Evolutionary conservation across 2,329 filamentous ascomycete species (phyloP), one percentile per base, ranked within the genome.

Genomic region (Neofusicoccum kwambonambiense): DNA sequence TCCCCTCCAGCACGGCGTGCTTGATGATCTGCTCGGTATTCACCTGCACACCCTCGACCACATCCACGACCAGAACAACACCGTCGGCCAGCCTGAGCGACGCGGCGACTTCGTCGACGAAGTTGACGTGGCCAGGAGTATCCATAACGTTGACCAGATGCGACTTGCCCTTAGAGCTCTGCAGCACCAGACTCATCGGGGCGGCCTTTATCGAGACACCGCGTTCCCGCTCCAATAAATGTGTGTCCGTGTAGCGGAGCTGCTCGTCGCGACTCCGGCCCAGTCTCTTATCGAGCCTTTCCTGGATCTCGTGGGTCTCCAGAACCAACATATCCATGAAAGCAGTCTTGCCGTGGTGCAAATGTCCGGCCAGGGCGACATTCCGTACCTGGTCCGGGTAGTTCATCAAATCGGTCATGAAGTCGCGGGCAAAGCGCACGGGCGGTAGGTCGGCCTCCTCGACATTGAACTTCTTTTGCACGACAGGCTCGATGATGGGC

Each of bases 261-360:
- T 97, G 92, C 78, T 97, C 92, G 71, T 97, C 93, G 67, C 89
- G 85, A 73, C 89, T 91, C 78, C 86, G 92, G 60, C 94, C 93
- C 64, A 87, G 89, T 76, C 91, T 88, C 78, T 90, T 90, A 69
- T 97, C 90, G 68, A 96, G 80, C 71, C 90, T 87, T 51, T 92
- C 88, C 60, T 86, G 83, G 62, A 98, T 88, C 71, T 97, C 90
- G 75, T 99, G 95, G 45, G 95, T 99, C 80, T 99, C 92, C 73
- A 94, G 83, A 12, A 99, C 95, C 69, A 99, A 82, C 92, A 97
- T 98, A 77, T 99, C 95, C 90, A 98, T 93, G 69, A 99, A 92
- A 0, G 94, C 92, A 11, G 95, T 99, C 83, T 99, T 99, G 70
- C 95, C 95, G 78, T 99, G 95, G 76, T 99, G 95, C 64, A 99